Conservation (phyloP, 2,329 filamentous ascomycete genomes). For the Beauveria asiatica region DNA sequence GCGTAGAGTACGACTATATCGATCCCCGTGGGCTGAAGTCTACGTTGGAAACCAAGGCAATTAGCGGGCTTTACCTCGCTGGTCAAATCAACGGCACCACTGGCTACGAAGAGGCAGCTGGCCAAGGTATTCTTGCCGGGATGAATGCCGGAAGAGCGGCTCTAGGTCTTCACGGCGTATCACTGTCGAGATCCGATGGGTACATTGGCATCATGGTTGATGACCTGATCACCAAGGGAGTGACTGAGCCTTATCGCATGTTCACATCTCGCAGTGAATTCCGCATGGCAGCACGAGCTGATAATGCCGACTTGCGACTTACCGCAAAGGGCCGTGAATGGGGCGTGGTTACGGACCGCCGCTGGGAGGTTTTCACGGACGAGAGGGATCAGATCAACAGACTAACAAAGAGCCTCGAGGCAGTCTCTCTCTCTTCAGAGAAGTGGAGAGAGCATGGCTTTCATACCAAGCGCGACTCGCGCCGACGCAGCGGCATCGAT, state of each 20-base stretch:
- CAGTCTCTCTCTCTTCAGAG: slow-evolving; percentile 48
- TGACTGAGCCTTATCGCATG: slow-evolving; percentile 96
- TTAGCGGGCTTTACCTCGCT: slow-evolving; percentile 79
- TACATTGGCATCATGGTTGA: slow-evolving; percentile 99
- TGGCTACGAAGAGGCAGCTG: slow-evolving; percentile 94
- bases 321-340: slow-evolving; percentile 68
- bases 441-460: slow-evolving; percentile 67
- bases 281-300: slow-evolving; percentile 81
- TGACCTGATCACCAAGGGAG: slow-evolving; percentile 91
- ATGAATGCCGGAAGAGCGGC: slow-evolving; percentile 87
- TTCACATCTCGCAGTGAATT: slow-evolving; percentile 96
- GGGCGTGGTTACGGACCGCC: slow-evolving; percentile 68
- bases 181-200: slow-evolving; percentile 72
- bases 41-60: slow-evolving; percentile 91
- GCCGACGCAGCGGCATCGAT: slow-evolving; percentile 65
- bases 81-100: slow-evolving; percentile 98
- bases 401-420: slow-evolving; percentile 52
- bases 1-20: slow-evolving; percentile 97
- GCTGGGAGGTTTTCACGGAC: slow-evolving; percentile 64
- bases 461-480: slow-evolving; percentile 55
- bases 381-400: slow-evolving; percentile 59
- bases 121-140: slow-evolving; percentile 84
- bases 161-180: slow-evolving; percentile 54
- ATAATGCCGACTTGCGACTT: slow-evolving; percentile 86
- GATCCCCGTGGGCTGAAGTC: slow-evolving; percentile 80